Evolutionary conservation across 1,139 yeast species (phyloP).

Genomic region (Yamadazyma sp.): DNA sequence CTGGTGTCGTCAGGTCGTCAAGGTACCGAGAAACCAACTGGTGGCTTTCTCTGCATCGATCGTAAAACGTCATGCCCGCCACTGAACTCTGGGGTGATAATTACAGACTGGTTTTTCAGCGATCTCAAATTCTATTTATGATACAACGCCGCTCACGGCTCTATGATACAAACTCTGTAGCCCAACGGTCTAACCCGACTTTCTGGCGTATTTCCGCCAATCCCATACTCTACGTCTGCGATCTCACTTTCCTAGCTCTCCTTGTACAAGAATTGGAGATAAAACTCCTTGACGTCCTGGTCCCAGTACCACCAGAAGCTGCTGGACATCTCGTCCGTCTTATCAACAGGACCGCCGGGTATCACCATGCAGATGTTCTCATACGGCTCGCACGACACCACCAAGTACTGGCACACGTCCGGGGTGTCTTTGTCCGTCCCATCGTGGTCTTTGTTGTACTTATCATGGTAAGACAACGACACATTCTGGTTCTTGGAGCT

Average conservation of each 20-base stretch:
- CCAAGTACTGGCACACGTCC: conserved; percentile 55
- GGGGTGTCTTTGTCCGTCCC: conserved; percentile 9
- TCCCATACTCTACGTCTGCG: too few species aligned
- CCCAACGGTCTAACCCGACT: too few species aligned
- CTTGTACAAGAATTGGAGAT: conserved; percentile 64
- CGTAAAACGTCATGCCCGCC: conserved; percentile 14
- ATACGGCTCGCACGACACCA: conserved; percentile 83
- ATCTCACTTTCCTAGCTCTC: too few species aligned
- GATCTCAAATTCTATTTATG: too few species aligned
- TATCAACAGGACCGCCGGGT: conserved; percentile 57
- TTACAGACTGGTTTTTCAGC: background rate
- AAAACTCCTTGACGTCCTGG: conserved; percentile 63
- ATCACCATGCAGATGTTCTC: conserved; percentile 72
- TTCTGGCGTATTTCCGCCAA: too few species aligned
- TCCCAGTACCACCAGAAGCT: conserved; percentile 74
- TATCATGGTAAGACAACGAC: conserved; percentile 24
- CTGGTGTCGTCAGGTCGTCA: conserved; percentile 26
- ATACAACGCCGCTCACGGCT: too few species aligned
- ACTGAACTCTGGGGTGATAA: background rate
- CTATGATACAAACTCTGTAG: too few species aligned
- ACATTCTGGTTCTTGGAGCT: conserved; percentile 39
- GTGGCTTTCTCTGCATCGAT: conserved; percentile 34
- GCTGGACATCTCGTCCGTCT: conserved; percentile 34
- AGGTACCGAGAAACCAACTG: conserved; percentile 33
- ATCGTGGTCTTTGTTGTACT: conserved; percentile 26